Conservation (phyloP, 2,329 filamentous ascomycete genomes). For the Cladophialophora chaetospira region DNA sequence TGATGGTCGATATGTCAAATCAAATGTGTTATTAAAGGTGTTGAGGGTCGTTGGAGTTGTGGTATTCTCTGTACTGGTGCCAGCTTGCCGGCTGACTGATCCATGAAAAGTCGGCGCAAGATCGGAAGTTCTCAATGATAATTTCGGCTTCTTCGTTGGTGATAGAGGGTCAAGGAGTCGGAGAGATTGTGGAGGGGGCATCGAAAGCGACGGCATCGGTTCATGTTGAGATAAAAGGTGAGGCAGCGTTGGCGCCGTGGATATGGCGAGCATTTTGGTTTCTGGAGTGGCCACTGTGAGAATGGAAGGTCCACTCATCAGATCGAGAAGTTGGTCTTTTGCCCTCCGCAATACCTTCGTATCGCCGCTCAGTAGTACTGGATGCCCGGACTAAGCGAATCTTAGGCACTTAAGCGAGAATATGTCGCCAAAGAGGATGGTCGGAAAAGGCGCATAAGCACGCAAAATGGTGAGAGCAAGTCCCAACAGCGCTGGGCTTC, state of each 20-base stretch:
- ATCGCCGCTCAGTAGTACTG: slow-evolving; percentile 3
- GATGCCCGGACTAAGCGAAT: slow-evolving; percentile 2
- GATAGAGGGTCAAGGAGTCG: slow-evolving; percentile 9
- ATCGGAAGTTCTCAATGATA: slow-evolving; percentile 61
- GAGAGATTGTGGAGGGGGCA: slow-evolving; percentile 9
- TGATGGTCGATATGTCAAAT: slow-evolving; percentile 44
- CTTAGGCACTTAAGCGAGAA: background rate
- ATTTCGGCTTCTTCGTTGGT: slow-evolving; percentile 54
- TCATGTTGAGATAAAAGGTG: slow-evolving; percentile 20
- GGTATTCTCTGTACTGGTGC: slow-evolving; percentile 28
- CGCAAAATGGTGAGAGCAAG: slow-evolving; percentile 4
- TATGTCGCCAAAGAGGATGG: background rate
- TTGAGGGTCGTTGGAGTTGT: slow-evolving; percentile 63
- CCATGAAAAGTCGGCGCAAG: slow-evolving; percentile 56
- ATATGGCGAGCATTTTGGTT: slow-evolving; percentile 25
- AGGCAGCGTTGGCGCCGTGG: slow-evolving; percentile 14
- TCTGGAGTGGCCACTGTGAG: background rate
- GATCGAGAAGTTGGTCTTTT: slow-evolving; percentile 3
- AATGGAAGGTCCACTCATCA: slow-evolving; percentile 12
- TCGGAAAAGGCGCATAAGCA: slow-evolving; percentile 12
- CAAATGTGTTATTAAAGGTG: slow-evolving; percentile 63
- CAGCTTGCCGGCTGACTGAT: slow-evolving; percentile 46
- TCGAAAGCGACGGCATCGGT: slow-evolving; percentile 2
- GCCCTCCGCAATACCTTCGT: slow-evolving; percentile 1
- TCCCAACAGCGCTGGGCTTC: background rate